These are phyloP conservation scores for Atkinsonella hypoxylon DNA, from an alignment of 2,329 filamentous ascomycete genomes.

Conservation along the genomic window DNA sequence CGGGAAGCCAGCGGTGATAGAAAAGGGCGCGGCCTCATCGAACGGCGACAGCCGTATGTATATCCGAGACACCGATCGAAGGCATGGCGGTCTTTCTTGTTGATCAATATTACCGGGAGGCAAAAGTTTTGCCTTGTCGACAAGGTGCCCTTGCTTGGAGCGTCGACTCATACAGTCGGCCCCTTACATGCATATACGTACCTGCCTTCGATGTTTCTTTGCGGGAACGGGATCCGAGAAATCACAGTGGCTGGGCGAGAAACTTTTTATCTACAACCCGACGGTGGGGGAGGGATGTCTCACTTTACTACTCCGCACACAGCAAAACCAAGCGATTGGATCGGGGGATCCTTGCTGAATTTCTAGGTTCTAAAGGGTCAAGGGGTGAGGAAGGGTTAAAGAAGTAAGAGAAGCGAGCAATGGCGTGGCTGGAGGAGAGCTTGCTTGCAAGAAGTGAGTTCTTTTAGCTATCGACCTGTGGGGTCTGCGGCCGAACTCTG, in stretches of 20 bases:
- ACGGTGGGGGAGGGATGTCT: conserved; percentile 1
- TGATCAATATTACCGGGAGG: background rate
- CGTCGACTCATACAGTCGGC: background rate
- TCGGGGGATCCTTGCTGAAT: background rate
- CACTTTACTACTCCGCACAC: background rate
- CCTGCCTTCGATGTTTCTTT: background rate
- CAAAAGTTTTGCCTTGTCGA: background rate
- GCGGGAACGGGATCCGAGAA: background rate
- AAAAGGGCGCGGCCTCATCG: background rate
- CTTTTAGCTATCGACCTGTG: too few relatives aligned
- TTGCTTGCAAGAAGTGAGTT: too few relatives aligned
- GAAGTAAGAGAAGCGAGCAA: background rate
- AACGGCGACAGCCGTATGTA: conserved; percentile 1
- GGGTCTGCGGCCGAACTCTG: too few relatives aligned
- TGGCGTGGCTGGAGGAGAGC: background rate
- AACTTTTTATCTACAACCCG: background rate
- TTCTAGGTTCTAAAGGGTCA: background rate
- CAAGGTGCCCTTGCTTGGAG: background rate
- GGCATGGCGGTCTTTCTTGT: background rate
- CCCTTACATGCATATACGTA: background rate
- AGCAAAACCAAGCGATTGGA: conserved; percentile 1
- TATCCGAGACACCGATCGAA: background rate
- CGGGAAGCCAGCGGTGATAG: conserved; percentile 3
- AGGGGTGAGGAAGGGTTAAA: too few relatives aligned
- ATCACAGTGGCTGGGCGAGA: background rate